These are phyloP conservation scores for Monascus purpureus DNA, from an alignment of 495 filamentous ascomycete species.

Conservation along the genomic window DNA sequence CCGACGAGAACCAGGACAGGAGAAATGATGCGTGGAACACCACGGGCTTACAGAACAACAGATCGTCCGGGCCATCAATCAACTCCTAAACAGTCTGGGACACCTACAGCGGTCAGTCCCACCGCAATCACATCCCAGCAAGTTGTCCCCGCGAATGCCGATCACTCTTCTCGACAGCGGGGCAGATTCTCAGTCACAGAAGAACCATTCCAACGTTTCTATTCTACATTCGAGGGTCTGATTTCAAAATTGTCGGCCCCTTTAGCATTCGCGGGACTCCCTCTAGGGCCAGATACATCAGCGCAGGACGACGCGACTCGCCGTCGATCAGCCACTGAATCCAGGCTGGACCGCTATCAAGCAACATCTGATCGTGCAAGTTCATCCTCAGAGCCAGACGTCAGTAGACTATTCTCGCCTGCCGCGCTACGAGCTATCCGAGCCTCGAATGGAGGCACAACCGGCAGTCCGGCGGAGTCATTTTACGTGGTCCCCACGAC, in stretches of 20 bases:
- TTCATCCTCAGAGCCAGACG: constrained; percentile 48
- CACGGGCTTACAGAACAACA: constrained; percentile 9
- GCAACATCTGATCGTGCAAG: constrained; percentile 22
- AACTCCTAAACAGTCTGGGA: constrained; percentile 20
- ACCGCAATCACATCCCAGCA: constrained; percentile 25
- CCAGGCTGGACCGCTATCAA: constrained; percentile 24
- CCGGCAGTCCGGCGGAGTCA: constrained; percentile 49
- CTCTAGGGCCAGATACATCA: constrained; percentile 46
- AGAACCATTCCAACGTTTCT: constrained; percentile 78
- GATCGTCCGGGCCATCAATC: constrained; percentile 12
- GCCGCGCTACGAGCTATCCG: constrained; percentile 61
- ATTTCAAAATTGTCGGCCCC: constrained; percentile 77
- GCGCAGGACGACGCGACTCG: constrained; percentile 18
- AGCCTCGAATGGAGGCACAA: constrained; percentile 30
- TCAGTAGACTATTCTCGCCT: constrained; percentile 61
- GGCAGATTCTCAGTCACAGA: constrained; percentile 30
- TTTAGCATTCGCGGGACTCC: constrained; percentile 82
- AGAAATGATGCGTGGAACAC: constrained; percentile 20
- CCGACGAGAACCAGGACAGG: constrained; percentile 31
- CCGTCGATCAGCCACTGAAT: constrained; percentile 27
- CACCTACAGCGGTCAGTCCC: constrained; percentile 19
- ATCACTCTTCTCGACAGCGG: constrained; percentile 6
- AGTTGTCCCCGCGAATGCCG: constrained; percentile 14
- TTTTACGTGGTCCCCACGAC: constrained; percentile 93
- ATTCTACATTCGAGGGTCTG: constrained; percentile 71